Conservation (phyloP, 2,329 filamentous ascomycete species). For the Penicillium sp. region DNA sequence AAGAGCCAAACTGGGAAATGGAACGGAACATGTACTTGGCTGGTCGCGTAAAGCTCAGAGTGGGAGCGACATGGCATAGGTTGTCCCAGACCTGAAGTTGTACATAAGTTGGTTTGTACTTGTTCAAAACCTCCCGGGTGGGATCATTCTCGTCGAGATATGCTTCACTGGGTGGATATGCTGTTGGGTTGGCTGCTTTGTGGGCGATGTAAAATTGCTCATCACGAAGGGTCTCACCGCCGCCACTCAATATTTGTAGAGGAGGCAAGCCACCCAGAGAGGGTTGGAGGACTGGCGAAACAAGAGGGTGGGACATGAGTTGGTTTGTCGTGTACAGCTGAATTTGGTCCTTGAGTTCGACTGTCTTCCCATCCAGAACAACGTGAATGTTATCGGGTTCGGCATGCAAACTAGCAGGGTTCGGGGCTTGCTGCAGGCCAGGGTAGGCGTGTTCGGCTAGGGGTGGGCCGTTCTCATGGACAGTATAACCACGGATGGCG, state of each 20-base stretch:
- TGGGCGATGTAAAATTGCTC: conserved; percentile 95
- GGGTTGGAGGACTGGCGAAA: conserved; percentile 84
- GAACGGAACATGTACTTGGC: conserved; percentile 95
- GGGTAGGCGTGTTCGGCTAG: conserved; percentile 22
- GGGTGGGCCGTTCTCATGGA: conserved; percentile 21
- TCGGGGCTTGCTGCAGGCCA: conserved; percentile 21
- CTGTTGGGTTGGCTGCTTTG: conserved; percentile 80
- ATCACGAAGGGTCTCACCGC: conserved; percentile 84
- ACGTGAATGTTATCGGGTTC: conserved; percentile 58
- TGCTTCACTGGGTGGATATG: conserved; percentile 68
- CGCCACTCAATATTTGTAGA: conserved; percentile 79
- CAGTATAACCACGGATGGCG: conserved; percentile 33
- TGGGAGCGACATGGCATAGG: conserved; percentile 87
- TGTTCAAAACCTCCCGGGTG: conserved; percentile 54
- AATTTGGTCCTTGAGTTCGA: conserved; percentile 86
- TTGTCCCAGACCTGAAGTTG: conserved; percentile 97
- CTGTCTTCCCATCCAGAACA: conserved; percentile 65
- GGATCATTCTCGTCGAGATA: conserved; percentile 64
- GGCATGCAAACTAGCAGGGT: conserved; percentile 19
- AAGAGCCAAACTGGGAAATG: conserved; percentile 89
- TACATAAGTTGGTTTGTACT: conserved; percentile 81
- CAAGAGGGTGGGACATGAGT: conserved; percentile 79
- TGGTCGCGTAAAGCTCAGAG: conserved; percentile 91
- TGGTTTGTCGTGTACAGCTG: conserved; percentile 86
- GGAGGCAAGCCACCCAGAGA: conserved; percentile 88